Evolutionary conservation across 768 basidiomycete genomes (phyloP), one percentile per base, ranked within the genome.

Genomic region (Naganishia onofrii): DNA sequence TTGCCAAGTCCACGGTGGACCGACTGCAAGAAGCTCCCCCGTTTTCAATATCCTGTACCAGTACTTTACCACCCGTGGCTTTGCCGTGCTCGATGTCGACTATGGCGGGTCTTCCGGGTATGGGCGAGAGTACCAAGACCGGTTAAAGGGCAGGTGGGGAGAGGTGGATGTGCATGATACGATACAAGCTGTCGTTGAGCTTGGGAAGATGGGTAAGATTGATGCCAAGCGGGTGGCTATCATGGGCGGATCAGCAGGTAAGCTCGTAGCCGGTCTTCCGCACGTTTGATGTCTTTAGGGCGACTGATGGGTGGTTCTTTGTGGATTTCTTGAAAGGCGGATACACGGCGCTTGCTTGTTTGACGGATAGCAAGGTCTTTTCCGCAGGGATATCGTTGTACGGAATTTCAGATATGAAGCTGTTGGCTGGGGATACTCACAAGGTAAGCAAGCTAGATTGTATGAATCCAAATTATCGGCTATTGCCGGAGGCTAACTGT

Each of bases 101-200:
- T 67, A 90, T 70, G 85, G 89, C 1, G 91, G 90, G 0, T 89
- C 88, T 0, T 86, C 86, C 5, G 88, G 90, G 0, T 90, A 88
- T 74, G 91, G 91, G 0, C 84, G 88, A 4, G 81, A 82, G 53
- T 92, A 90, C 76, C 86, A 85, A 84, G 84, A 68, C 17, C 28
- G 70, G 23, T 38, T 71, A n/a, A 56, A 21, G n/a, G 70, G 67
- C 1, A 44, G 54, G 15, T 93, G 91, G 91, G 91, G 90, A 3
- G 73, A 90, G 17, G 85, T 88, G 9, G 91, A 93, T 73, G 84
- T 89, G 0, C 81, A 84, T 23, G 91, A 93, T 76, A 86, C 86
- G 69, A 86, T 86, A 46, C 76, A 81, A n/a, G 86, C 89, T 2
- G 85, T 86, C 0, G 81, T 79, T 26, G 74, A 83, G 38, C 84